Percentiles rank a stretch among this genome's conserved stretches.
Conservation (phyloP, 2,329 filamentous ascomycete species). For the Aureobasidium zeae region DNA sequence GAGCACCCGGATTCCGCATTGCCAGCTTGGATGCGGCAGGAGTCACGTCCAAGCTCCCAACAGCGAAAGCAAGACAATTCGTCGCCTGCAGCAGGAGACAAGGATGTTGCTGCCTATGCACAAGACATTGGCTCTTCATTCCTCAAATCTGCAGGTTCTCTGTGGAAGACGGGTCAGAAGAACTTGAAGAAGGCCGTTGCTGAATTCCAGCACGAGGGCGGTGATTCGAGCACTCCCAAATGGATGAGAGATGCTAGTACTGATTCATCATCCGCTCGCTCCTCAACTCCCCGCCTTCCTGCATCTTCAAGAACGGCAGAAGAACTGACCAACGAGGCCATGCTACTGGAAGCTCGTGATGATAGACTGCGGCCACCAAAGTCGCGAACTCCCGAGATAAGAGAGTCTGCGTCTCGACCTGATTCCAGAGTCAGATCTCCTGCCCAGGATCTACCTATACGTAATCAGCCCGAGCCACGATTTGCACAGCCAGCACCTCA, state of each 20-base stretch:
- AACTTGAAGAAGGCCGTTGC: constrained; percentile 85
- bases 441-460: constrained; percentile 28
- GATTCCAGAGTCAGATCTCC: constrained; percentile 22
- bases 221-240: constrained; percentile 72
- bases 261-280: constrained; percentile 16
- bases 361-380: constrained; percentile 44
- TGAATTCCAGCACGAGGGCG: constrained; percentile 66
- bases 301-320: constrained; percentile 22
- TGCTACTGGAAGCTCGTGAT: constrained; percentile 62
- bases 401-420: constrained; percentile 7
- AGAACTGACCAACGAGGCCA: constrained; percentile 48
- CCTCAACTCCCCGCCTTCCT: constrained; percentile 6
- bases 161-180: constrained; percentile 93
- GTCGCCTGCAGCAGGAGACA: constrained; percentile 52
- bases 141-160: constrained; percentile 85
- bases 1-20: constrained; percentile 27
- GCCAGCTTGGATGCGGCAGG: constrained; percentile 57
- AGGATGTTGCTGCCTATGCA: constrained; percentile 70
- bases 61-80: constrained; percentile 43
- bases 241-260: constrained; percentile 74
- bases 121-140: constrained; percentile 73
- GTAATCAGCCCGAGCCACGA: constrained; percentile 32
- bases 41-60: constrained; percentile 40
- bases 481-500: constrained; percentile 30
- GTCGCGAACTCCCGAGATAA: constrained; percentile 19